phyloP scores from a whole-genome alignment of 2,329 filamentous ascomycete species.

The Colletotrichum liaoningense region DNA sequence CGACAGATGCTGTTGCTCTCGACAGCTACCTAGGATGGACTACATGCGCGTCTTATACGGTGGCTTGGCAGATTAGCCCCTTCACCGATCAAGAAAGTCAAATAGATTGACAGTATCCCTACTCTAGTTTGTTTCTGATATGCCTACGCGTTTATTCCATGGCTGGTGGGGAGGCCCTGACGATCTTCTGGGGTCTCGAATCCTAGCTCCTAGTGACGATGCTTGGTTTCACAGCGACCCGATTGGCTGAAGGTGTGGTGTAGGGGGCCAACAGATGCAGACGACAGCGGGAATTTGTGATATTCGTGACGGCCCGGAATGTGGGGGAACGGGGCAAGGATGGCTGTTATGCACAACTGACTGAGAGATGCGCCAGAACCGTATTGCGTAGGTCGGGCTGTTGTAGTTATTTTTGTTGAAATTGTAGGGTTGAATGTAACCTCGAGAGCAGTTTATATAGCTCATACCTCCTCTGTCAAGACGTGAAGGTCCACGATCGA shows the following conservation, averaged over 20 bases:
- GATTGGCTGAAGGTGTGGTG: no score
- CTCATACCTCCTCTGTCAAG: neutral
- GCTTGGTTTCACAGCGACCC: no score
- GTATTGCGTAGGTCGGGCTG: no score
- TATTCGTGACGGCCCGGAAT: neutral
- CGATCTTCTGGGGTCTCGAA: neutral
- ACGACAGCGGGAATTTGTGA: no score
- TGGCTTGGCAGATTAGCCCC: no score
- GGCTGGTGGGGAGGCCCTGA: slow-evolving; percentile 6
- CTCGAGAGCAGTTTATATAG: neutral
- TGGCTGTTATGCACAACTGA: neutral
- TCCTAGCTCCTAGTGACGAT: neutral
- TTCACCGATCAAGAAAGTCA: neutral
- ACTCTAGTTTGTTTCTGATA: neutral
- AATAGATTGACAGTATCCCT: neutral
- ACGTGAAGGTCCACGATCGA: neutral
- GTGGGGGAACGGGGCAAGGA: neutral
- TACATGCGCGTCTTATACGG: no score
- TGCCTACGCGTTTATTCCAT: slow-evolving; percentile 3
- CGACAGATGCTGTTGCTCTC: no score
- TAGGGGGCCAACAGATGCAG: no score
- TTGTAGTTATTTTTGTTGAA: neutral
- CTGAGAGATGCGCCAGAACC: no score
- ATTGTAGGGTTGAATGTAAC: neutral
- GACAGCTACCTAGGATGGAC: no score